Percentiles rank a stretch among this genome's conserved stretches.
Conservation (phyloP, 139 green algal genomes). For the Tetratostichococcus sp. region DNA sequence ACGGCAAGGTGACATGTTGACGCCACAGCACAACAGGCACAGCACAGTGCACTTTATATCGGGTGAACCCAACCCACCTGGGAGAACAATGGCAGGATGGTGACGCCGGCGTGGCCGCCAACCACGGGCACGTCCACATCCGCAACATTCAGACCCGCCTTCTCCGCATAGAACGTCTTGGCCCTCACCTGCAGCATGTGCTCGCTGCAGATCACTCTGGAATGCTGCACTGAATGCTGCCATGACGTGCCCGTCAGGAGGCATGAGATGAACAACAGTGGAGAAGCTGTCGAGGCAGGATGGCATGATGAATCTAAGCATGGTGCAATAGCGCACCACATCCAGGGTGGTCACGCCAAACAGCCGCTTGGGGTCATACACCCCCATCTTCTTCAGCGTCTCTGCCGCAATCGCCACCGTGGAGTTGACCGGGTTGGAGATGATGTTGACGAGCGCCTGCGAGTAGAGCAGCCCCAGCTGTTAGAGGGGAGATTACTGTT, state of each 20-base stretch:
- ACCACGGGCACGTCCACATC: conserved; percentile 95
- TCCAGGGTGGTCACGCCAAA: conserved; percentile 87
- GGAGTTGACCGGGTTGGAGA: conserved; percentile 90
- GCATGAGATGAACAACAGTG: no score
- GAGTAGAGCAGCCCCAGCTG: no score
- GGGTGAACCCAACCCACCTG: conserved; percentile 79
- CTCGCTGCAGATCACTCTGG: background rate
- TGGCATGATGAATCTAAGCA: background rate
- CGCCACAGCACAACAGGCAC: no score
- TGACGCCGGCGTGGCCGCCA: conserved; percentile 95
- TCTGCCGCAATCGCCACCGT: conserved; percentile 88
- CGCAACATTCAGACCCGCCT: conserved; percentile 71
- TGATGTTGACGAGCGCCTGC: conserved; percentile 75
- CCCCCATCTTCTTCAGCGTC: conserved; percentile 70
- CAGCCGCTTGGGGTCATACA: conserved; percentile 66
- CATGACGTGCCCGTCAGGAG: no score
- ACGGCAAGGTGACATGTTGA: no score
- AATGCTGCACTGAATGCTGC: background rate
- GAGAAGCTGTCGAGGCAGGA: no score
- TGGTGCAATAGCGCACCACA: conserved; percentile 42
- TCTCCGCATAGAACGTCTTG: conserved; percentile 97
- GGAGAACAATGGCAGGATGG: conserved; percentile 97
- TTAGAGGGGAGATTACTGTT: no score
- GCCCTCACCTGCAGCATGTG: conserved; percentile 50
- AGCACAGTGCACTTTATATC: no score